Evolutionary conservation across 2,329 filamentous ascomycete species (phyloP).

Genomic region (Camptophora hylomeconis): DNA sequence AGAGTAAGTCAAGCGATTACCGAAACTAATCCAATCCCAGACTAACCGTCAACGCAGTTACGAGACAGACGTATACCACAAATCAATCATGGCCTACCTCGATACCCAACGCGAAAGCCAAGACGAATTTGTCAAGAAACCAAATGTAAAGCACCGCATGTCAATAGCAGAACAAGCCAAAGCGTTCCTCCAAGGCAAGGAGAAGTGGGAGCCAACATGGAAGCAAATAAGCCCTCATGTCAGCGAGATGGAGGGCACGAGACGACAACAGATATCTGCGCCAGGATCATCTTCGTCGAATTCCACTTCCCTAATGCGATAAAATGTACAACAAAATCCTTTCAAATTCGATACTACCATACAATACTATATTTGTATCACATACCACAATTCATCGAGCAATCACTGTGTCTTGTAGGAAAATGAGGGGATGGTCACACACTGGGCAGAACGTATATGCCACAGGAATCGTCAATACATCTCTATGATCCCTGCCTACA

Average conservation of each 20-base stretch:
- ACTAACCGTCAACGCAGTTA: conserved; percentile 27
- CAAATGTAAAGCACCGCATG: conserved; percentile 30
- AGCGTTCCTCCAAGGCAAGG: conserved; percentile 46
- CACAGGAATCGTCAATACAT: too few relatives aligned
- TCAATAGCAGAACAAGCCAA: conserved; percentile 48
- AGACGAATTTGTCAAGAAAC: conserved; percentile 24
- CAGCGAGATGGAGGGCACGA: conserved; percentile 9
- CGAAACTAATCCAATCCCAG: conserved; percentile 2
- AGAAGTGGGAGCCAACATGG: conserved; percentile 46
- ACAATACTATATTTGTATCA: too few relatives aligned
- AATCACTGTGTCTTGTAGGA: too few relatives aligned
- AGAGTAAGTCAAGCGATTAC: conserved; percentile 33
- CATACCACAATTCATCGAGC: too few relatives aligned
- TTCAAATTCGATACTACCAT: too few relatives aligned
- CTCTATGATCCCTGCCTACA: too few relatives aligned
- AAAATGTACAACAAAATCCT: too few relatives aligned
- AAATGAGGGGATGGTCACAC: too few relatives aligned
- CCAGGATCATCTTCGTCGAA: too few relatives aligned
- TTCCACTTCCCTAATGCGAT: too few relatives aligned
- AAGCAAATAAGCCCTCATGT: conserved; percentile 20
- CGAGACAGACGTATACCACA: conserved; percentile 48
- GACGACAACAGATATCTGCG: too few relatives aligned
- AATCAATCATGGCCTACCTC: conserved; percentile 36
- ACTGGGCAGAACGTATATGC: too few relatives aligned
- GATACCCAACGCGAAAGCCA: conserved; percentile 26